Evolutionary conservation across 768 basidiomycete genomes (phyloP), one percentile per base, ranked within the genome.

Genomic region (Kwoniella pini): DNA sequence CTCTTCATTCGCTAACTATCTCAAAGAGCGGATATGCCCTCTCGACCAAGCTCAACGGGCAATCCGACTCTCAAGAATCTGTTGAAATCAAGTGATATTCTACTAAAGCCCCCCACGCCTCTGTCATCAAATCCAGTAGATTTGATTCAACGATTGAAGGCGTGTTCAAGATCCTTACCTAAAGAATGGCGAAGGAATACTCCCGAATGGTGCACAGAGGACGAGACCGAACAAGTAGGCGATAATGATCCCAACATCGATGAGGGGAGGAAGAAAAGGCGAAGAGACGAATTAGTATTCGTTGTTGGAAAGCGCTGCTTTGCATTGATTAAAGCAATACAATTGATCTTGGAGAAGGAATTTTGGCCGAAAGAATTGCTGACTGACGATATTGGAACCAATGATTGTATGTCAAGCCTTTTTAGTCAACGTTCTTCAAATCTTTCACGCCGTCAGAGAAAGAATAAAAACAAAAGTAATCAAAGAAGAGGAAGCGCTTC

Each of bases 261-360:
- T 17, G 59, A 54, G 21, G 42, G 54, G 4, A n/a, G 51, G n/a
- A 59, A 30, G 54, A 63, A 51, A 50, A 33, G 54, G 26, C 33
- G 54, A 33, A 48, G 50, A 42, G 63, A 54, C 13, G 48, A 58
- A 28, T 39, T 70, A 27, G 33, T 64, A 9, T 58, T 53, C 15
- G 45, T 64, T 9, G 51, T 70, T 31, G 69, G 65, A 1, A 45
- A 60, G 44, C 45, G 69, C 54, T 67, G 65, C 56, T 62, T 70
- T 28, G 61, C 51, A 21, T 9, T 67, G 44, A 44, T 63, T n/a
- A 27, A 53, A 30, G 60, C 46, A 19, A 50, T 70, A 7, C 69
- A 67, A 27, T 9, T 3, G 1, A 49, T 55, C 36, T 44, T 70
- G 50, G 60, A 60, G 43, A 59, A 38, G 45, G 69, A 70, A 44